Percentiles rank a stretch among this genome's conserved stretches.
Conservation (phyloP, 345 rosid genomes). For the Hibiscus syriacus region DNA sequence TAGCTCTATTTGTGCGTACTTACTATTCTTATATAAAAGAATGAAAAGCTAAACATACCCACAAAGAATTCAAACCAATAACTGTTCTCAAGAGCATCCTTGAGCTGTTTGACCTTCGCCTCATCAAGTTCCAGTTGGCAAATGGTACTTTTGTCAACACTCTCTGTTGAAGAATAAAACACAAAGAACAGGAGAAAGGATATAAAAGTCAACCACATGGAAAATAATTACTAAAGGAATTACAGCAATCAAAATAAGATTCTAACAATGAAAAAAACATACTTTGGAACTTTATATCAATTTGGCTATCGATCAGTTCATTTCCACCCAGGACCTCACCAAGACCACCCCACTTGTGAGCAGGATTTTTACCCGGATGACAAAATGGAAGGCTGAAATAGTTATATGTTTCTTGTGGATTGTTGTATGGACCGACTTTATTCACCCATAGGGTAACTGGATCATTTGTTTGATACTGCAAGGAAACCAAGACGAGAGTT, state of each 20-base stretch:
- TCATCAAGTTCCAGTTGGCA: no score
- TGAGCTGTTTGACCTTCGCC: no score
- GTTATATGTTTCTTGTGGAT: no score
- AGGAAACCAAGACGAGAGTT: not conserved
- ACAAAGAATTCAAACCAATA: no score
- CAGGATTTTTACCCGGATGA: constrained; percentile 45
- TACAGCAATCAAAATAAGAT: not conserved
- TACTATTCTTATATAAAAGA: no score
- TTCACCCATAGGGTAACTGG: constrained; percentile 93
- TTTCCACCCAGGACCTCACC: constrained; percentile 99
- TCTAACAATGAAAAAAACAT: constrained; percentile 17
- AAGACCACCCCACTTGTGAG: constrained; percentile 99
- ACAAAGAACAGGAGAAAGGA: not conserved
- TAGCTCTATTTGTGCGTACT: no score
- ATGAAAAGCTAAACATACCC: no score
- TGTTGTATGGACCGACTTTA: constrained; percentile 97
- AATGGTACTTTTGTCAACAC: constrained; percentile 63
- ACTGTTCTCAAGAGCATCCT: no score
- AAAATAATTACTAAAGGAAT: constrained; percentile 1
- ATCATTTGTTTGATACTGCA: constrained; percentile 77
- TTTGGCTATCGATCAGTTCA: constrained; percentile 91
- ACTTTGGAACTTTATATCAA: constrained; percentile 80
- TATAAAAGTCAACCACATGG: not conserved
- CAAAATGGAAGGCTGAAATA: no score
- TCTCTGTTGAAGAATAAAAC: constrained; percentile 28